Evolutionary conservation across 805 yeast genomes (phyloP).

Genomic region (Metschnikowia picachoensis): DNA sequence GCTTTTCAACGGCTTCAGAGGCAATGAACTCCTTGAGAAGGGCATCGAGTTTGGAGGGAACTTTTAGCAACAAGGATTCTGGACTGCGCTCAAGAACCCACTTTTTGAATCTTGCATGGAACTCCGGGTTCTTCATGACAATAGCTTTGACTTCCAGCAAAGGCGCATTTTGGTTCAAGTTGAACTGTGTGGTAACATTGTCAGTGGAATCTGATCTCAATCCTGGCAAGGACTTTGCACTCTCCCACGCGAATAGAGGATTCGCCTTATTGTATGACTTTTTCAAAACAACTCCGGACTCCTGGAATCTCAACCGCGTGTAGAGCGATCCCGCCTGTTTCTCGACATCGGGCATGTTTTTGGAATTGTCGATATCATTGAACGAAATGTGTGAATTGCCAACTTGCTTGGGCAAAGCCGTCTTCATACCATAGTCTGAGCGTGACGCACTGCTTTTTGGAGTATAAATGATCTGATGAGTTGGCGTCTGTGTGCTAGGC

Average conservation of each 20-base stretch:
- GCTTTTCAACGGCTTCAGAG: constrained; percentile 20
- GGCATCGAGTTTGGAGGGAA: constrained; percentile 24
- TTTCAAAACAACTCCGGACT: constrained; percentile 52
- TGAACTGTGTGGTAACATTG: constrained; percentile 29
- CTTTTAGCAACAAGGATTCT: constrained; percentile 24
- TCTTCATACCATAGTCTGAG: constrained; percentile 75
- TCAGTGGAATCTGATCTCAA: constrained; percentile 19
- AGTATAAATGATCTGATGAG: constrained; percentile 71
- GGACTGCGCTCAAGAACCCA: constrained; percentile 54
- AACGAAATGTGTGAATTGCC: constrained; percentile 57
- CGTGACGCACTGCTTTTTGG: constrained; percentile 59
- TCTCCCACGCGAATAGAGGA: constrained; percentile 40
- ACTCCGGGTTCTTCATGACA: constrained; percentile 39
- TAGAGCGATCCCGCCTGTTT: constrained; percentile 55
- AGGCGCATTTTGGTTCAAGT: constrained; percentile 27
- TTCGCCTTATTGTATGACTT: constrained; percentile 28
- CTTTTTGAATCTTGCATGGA: constrained; percentile 50
- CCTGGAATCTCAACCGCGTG: constrained; percentile 64
- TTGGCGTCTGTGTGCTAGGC: constrained; percentile 41
- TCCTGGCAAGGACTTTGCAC: constrained; percentile 19
- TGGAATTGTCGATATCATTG: constrained; percentile 64
- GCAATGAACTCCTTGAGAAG: constrained; percentile 34
- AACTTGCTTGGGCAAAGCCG: constrained; percentile 60
- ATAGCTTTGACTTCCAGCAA: constrained; percentile 27
- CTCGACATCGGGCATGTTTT: constrained; percentile 69